Conservation (phyloP, 2,329 filamentous ascomycete species). For the Aureobasidium melanogenum region DNA sequence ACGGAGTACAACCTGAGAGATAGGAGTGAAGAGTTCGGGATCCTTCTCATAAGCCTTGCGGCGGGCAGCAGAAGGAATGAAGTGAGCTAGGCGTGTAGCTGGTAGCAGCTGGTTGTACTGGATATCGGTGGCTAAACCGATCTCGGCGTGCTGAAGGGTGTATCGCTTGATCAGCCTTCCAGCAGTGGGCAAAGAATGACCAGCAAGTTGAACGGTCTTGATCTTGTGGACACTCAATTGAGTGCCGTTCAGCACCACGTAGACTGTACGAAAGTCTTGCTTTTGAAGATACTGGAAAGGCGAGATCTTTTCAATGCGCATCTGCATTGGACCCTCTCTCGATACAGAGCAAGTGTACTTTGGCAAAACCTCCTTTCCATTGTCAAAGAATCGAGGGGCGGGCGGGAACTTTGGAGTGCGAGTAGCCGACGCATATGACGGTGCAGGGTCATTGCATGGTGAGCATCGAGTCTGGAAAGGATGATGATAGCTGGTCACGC, state of each 20-base stretch:
- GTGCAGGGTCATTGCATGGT: slow-evolving; percentile 22
- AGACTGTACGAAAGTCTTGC: slow-evolving; percentile 36
- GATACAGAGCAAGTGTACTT: slow-evolving; percentile 26
- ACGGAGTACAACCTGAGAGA: slow-evolving; percentile 56
- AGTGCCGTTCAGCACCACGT: slow-evolving; percentile 58
- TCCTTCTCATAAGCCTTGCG: slow-evolving; percentile 36
- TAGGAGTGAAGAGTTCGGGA: slow-evolving; percentile 36
- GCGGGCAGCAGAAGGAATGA: slow-evolving; percentile 33
- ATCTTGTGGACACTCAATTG: slow-evolving; percentile 56
- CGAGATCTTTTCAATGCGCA: slow-evolving; percentile 26
- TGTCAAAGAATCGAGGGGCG: slow-evolving; percentile 12
- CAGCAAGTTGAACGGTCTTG: slow-evolving; percentile 38
- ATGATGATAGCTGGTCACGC: slow-evolving; percentile 25
- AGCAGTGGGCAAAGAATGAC: slow-evolving; percentile 31
- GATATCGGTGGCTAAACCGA: slow-evolving; percentile 65
- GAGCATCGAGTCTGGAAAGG: slow-evolving; percentile 26
- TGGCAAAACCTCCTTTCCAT: slow-evolving; percentile 23
- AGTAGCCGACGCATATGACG: slow-evolving; percentile 22
- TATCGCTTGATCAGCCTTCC: slow-evolving; percentile 57
- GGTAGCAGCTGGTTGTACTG: slow-evolving; percentile 45
- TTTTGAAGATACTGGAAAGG: slow-evolving; percentile 22
- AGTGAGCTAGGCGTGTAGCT: slow-evolving; percentile 36
- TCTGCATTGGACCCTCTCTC: slow-evolving; percentile 23
- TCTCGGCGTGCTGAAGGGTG: slow-evolving; percentile 64
- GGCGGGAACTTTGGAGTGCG: slow-evolving; percentile 14